Conservation (phyloP, 805 yeast genomes). For the Pichia sporocuriosa region DNA sequence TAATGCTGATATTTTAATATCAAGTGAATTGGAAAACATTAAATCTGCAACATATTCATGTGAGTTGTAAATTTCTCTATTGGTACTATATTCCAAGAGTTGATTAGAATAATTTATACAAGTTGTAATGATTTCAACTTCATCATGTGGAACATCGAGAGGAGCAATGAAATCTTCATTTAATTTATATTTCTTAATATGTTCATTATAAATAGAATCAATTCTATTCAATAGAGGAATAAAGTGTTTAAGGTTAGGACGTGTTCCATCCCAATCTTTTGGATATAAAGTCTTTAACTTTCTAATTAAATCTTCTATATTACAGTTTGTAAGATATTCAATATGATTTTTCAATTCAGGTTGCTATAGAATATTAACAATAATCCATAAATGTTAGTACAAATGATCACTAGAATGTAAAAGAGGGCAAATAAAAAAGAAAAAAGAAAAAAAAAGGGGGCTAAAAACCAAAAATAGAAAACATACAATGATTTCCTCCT, state of each 20-base stretch:
- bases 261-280: constrained; percentile 27
- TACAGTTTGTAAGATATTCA: constrained; percentile 15
- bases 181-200: constrained; percentile 48
- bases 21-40: constrained; percentile 52
- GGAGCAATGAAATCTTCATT: constrained; percentile 42
- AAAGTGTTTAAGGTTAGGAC: constrained; percentile 63
- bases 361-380: too few species aligned
- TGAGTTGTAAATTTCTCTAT: constrained; percentile 62
- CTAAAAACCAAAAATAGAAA: background rate
- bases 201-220: constrained; percentile 55
- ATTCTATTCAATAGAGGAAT: constrained; percentile 67
- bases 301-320: constrained; percentile 18
- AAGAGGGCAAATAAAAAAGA: background rate
- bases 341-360: constrained; percentile 16
- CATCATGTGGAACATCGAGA: constrained; percentile 37
- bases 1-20: constrained; percentile 53
- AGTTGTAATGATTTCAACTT: constrained; percentile 41
- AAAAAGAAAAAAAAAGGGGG: too few species aligned
- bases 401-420: too few species aligned
- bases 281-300: constrained; percentile 16
- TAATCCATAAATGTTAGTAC: too few species aligned
- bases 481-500: constrained; percentile 5
- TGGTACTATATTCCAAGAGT: constrained; percentile 62
- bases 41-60: constrained; percentile 52
- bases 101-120: constrained; percentile 56